Percentiles rank a stretch among this genome's conserved stretches.
Conservation (phyloP, 371 early-diverging fungal genomes). For the Mortierella sp. region DNA sequence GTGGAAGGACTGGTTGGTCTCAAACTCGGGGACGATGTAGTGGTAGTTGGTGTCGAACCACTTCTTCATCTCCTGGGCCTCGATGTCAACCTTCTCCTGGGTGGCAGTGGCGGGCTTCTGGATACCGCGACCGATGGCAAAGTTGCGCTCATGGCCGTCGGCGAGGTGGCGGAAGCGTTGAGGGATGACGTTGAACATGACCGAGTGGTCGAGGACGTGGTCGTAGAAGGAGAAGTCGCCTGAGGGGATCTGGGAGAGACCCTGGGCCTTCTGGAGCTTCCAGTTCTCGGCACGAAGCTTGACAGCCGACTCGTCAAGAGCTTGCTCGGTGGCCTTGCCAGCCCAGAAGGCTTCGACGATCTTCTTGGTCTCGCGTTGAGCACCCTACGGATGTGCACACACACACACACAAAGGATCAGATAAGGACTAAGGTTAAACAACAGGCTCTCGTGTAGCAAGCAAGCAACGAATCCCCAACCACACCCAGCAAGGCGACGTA, state of each 20-base stretch:
- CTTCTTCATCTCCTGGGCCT: conserved; percentile 96
- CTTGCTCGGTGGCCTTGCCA: conserved; percentile 82
- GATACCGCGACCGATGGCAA: conserved; percentile 97
- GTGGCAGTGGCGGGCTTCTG: conserved; percentile 76
- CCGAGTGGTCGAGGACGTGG: conserved; percentile 90
- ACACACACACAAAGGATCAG: conserved; percentile 4
- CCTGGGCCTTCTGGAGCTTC: conserved; percentile 83
- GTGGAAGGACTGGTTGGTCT: conserved; percentile 76
- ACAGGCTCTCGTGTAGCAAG: background rate
- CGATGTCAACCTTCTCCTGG: conserved; percentile 81
- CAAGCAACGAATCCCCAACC: background rate
- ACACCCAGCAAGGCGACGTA: conserved; percentile 11
- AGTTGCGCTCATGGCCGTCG: conserved; percentile 85
- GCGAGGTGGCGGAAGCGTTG: conserved; percentile 73
- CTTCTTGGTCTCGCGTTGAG: conserved; percentile 90
- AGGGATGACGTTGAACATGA: conserved; percentile 82
- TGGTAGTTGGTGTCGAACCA: conserved; percentile 98
- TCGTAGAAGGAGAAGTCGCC: conserved; percentile 97
- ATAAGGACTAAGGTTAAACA: background rate
- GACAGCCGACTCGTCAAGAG: conserved; percentile 77
- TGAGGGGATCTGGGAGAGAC: conserved; percentile 87
- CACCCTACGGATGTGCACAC: conserved; percentile 56
- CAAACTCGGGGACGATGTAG: conserved; percentile 87
- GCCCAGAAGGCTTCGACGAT: conserved; percentile 93
- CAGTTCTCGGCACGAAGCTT: conserved; percentile 90